Conservation (phyloP, 2,329 filamentous ascomycete species). For the Monilinia vaccinii-corymbosi region DNA sequence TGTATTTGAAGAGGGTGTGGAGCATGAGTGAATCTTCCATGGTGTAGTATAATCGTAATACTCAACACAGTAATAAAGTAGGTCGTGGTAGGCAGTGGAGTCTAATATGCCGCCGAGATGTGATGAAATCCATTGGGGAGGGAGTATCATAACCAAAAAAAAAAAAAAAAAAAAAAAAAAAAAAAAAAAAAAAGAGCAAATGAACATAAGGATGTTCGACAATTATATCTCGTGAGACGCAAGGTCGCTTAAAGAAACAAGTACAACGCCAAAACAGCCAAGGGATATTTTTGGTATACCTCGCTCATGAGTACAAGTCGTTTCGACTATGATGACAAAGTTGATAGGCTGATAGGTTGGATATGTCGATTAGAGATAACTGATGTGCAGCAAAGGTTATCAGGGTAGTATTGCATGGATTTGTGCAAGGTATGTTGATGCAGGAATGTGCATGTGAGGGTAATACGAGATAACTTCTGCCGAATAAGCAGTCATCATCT, state of each 20-base stretch:
- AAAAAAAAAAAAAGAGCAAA: too few relatives aligned
- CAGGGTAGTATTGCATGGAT: constrained; percentile 3
- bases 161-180: not conserved
- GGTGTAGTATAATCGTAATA: not conserved
- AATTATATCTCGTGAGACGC: constrained; percentile 5
- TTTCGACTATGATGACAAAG: not conserved
- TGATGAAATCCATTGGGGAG: not conserved
- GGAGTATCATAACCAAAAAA: not conserved
- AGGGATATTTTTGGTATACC: not conserved
- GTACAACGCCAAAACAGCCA: not conserved
- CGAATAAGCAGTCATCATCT: constrained; percentile 4
- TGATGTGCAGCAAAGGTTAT: constrained; percentile 4
- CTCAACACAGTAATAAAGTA: not conserved
- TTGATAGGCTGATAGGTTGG: not conserved
- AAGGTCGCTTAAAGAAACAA: constrained; percentile 5
- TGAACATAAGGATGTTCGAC: not conserved
- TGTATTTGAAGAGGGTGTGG: constrained; percentile 1
- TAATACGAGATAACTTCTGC: constrained; percentile 16
- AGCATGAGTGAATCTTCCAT: not conserved
- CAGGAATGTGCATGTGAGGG: constrained; percentile 18
- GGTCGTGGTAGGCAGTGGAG: not conserved
- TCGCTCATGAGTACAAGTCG: not conserved
- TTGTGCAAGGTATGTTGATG: constrained; percentile 5
- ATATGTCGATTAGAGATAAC: constrained; percentile 1
- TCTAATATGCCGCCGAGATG: not conserved